Evolutionary conservation across 2,329 filamentous ascomycete genomes (phyloP).

Genomic region (Alternaria sp.): DNA sequence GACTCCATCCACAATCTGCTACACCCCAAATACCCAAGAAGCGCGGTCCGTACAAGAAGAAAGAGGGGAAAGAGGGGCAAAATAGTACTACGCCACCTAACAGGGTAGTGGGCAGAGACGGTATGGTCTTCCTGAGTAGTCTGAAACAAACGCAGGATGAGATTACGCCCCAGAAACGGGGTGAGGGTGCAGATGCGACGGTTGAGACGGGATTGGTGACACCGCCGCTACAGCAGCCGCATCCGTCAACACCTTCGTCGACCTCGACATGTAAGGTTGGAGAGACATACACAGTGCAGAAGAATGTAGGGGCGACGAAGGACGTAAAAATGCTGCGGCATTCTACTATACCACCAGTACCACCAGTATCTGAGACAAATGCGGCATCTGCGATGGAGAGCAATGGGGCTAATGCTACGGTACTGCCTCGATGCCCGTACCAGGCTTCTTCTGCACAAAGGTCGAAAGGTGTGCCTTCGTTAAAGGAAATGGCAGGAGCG

Average conservation of each 20-base stretch:
- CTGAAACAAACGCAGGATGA: not conserved
- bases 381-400: not conserved
- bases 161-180: not conserved
- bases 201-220: not conserved
- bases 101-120: not conserved
- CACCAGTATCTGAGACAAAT: not conserved
- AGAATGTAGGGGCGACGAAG: not conserved
- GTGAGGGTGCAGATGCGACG: not conserved
- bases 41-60: constrained; percentile 6
- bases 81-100: not conserved
- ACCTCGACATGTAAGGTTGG: not conserved
- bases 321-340: not conserved
- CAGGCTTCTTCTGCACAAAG: not conserved
- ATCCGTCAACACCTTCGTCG: not conserved
- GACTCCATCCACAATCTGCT: not conserved
- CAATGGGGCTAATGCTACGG: not conserved
- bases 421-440: not conserved
- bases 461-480: not conserved
- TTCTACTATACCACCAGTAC: not conserved
- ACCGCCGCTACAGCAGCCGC: not conserved
- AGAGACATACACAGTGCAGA: not conserved
- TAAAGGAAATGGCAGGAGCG: not conserved
- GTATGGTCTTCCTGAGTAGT: not conserved
- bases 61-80: not conserved
- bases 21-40: not conserved